phyloP scores from a whole-genome alignment of 2,329 filamentous ascomycete genomes.

The Phyllosticta ampelicida region DNA sequence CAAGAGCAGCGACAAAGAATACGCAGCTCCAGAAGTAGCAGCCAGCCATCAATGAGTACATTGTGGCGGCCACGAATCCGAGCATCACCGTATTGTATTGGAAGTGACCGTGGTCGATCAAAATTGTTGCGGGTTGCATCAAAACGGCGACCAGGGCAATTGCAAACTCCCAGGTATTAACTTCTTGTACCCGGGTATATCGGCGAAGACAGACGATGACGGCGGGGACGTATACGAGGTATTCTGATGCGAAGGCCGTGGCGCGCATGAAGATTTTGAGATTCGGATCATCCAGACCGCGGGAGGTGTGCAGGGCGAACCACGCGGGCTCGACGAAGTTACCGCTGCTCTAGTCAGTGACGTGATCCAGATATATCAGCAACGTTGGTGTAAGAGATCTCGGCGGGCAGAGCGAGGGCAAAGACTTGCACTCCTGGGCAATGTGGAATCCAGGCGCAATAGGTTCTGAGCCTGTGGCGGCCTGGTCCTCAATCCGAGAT shows the following conservation, averaged over 20 bases:
- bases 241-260: slow-evolving; percentile 83
- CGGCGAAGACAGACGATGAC: slow-evolving; percentile 75
- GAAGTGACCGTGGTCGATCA: slow-evolving; percentile 92
- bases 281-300: slow-evolving; percentile 64
- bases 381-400: no score
- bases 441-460: background rate
- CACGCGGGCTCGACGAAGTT: slow-evolving; percentile 66
- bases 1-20: slow-evolving; percentile 88
- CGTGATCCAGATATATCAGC: background rate
- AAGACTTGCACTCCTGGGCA: background rate
- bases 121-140: slow-evolving; percentile 80
- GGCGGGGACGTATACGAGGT: slow-evolving; percentile 78
- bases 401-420: background rate
- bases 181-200: slow-evolving; percentile 63
- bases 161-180: slow-evolving; percentile 71
- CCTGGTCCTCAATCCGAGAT: background rate
- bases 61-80: slow-evolving; percentile 72
- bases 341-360: slow-evolving; percentile 41
- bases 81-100: slow-evolving; percentile 99
- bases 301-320: slow-evolving; percentile 78
- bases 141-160: slow-evolving; percentile 82
- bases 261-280: slow-evolving; percentile 95
- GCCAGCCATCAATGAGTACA: slow-evolving; percentile 80
- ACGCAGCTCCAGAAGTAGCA: slow-evolving; percentile 79
- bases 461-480: background rate